Evolutionary conservation across 192 early-diverging fungal species (phyloP).

Genomic region (Podila epicladia): DNA sequence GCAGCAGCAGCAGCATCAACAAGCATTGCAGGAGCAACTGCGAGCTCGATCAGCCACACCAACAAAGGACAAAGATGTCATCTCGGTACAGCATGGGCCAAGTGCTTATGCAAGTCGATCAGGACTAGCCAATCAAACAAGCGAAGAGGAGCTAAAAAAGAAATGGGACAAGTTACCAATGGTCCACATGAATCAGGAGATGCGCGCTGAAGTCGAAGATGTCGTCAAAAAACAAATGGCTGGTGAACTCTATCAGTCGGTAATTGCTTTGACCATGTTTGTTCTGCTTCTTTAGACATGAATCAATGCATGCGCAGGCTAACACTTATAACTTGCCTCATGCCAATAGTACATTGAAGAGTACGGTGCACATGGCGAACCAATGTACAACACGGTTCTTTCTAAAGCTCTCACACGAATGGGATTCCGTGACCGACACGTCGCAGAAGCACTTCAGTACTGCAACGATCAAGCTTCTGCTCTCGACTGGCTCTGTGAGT

Average conservation of each 20-base stretch:
- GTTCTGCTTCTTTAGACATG: not conserved
- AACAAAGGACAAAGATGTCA: conserved; percentile 9
- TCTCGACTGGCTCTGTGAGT: conserved; percentile 87
- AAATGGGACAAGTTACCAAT: conserved; percentile 71
- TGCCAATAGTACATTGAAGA: conserved; percentile 42
- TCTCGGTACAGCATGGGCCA: conserved; percentile 13
- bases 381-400: conserved; percentile 33
- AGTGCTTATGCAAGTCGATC: conserved; percentile 36
- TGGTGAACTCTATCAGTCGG: conserved; percentile 40
- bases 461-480: conserved; percentile 57
- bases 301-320: not conserved
- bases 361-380: conserved; percentile 39
- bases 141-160: conserved; percentile 54
- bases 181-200: conserved; percentile 72
- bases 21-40: conserved; percentile 45
- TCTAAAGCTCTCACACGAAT: conserved; percentile 56
- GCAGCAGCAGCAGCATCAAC: conserved; percentile 49
- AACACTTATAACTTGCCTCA: not conserved
- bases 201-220: conserved; percentile 68
- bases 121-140: conserved; percentile 10
- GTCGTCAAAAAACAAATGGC: conserved; percentile 67
- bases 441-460: conserved; percentile 77
- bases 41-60: conserved; percentile 19
- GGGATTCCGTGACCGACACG: conserved; percentile 81
- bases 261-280: conserved; percentile 3